Percentiles rank a stretch among this genome's conserved stretches.
These are phyloP conservation scores for Plasmodium malariae DNA, from an alignment of 169 alveolate species.

Conservation along the genomic window DNA sequence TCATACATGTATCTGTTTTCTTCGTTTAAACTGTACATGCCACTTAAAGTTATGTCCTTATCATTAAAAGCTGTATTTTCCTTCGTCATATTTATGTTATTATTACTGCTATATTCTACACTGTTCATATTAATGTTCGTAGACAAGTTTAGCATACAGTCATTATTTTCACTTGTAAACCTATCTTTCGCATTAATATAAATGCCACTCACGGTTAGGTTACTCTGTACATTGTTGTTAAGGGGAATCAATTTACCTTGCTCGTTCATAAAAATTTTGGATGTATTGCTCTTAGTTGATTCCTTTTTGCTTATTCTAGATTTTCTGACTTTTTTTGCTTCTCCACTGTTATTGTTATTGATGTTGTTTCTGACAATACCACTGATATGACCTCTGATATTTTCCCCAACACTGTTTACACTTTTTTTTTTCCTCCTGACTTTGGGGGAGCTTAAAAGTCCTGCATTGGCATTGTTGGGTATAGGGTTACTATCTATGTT, in stretches of 20 bases:
- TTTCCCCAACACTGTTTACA: too few relatives aligned
- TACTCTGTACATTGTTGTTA: too few relatives aligned
- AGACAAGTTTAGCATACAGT: too few relatives aligned
- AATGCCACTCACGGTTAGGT: too few relatives aligned
- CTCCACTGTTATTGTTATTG: too few relatives aligned
- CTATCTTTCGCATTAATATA: neutral
- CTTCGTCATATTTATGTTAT: neutral
- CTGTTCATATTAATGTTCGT: neutral
- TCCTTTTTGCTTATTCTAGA: neutral
- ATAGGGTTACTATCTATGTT: neutral
- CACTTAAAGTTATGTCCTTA: too few relatives aligned
- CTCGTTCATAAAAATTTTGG: neutral
- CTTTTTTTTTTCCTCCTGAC: neutral
- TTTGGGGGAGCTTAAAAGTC: neutral
- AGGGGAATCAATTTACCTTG: slow-evolving; percentile 5
- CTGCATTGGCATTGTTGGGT: neutral
- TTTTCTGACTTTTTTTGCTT: too few relatives aligned
- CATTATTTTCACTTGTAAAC: neutral
- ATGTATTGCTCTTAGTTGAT: neutral
- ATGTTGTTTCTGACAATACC: too few relatives aligned
- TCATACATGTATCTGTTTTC: neutral
- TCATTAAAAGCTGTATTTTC: neutral
- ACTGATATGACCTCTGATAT: too few relatives aligned
- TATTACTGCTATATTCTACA: neutral
- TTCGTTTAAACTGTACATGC: neutral